Evolutionary conservation across 495 filamentous ascomycete species (phyloP), one percentile per base, ranked within the genome.

Genomic region (Acidomyces sp.): DNA sequence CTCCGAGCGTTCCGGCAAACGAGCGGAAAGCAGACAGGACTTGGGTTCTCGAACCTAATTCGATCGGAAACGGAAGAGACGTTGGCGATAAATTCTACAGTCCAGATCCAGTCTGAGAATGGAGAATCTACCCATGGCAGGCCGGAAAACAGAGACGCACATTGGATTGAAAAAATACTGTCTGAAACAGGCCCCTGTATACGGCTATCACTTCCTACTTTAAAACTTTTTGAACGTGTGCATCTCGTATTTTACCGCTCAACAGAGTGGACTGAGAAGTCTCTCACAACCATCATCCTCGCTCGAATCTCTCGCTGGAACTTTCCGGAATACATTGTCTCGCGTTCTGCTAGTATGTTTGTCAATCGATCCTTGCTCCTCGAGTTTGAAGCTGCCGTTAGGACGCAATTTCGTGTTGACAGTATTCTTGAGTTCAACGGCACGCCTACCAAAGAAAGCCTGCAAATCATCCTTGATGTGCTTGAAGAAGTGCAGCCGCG

Each of bases 211-310:
- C 58, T 76, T 1, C 64, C 76, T 6, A 70, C 77, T n/a, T 71
- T 84, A 41, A 80, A 75, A 43, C 70, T 97, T 3, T 97, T 97
- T 51, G 86, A 94, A 55, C 74, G 90, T 22, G 84, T 95, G 1
- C 88, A 96, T 60, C 62, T 97, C 5, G 87, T 97, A 35, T 96
- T 94, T 55, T 95, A 95, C 55, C 71, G 87, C 22, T 95, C 87
- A 20, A 93, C 87, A 0, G 86, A 94, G 56, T 96, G 88, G 87
- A 90, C 87, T 0, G 90, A 95, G 51, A 95, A 93, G 51, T 94
- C 88, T 9, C 70, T 97, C 2, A 94, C 84, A 2, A 88, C 87
- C 2, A 88, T 96, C 45, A 93, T 97, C 41, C 74, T 97, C 9
- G 83, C 90, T 11, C 84, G 85, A 39, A 90, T 86, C 20, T 78